Conservation (phyloP, 768 basidiomycete species). For the Rhizopogon salebrosus region DNA sequence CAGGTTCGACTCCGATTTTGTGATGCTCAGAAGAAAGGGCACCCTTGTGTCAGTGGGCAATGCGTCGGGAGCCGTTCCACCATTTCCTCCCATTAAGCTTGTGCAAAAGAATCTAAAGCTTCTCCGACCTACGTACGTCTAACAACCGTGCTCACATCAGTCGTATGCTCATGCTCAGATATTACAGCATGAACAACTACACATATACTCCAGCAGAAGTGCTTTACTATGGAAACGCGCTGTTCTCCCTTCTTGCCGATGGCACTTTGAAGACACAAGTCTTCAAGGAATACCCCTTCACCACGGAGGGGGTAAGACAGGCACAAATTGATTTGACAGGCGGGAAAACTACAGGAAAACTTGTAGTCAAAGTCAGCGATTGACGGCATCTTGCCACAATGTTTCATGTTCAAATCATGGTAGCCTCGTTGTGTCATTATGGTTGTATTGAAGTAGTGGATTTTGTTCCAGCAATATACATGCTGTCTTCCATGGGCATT, state of each 20-base stretch:
- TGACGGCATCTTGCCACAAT: neutral
- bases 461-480: neutral
- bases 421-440: neutral
- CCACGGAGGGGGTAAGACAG: conserved; percentile 67
- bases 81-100: conserved; percentile 71
- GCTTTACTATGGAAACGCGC: conserved; percentile 53
- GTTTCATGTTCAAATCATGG: neutral
- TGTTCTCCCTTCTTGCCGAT: conserved; percentile 56
- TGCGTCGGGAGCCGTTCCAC: conserved; percentile 79
- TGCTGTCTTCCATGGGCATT: too few relatives aligned
- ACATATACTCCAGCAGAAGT: conserved; percentile 70
- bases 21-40: conserved; percentile 78
- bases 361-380: conserved; percentile 65
- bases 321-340: conserved; percentile 75
- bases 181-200: conserved; percentile 64
- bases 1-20: conserved; percentile 77
- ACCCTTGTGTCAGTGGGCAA: conserved; percentile 91
- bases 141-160: neutral
- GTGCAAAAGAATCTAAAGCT: conserved; percentile 79
- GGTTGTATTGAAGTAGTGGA: neutral
- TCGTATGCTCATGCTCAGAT: conserved; percentile 5
- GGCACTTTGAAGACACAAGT: conserved; percentile 64
- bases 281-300: conserved; percentile 79
- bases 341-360: conserved; percentile 81
- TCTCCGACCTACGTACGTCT: conserved; percentile 63